Percentiles rank a stretch among this genome's conserved stretches.
These are phyloP conservation scores for Camelina neglecta DNA, from an alignment of 345 rosid genomes.

Conservation along the genomic window DNA sequence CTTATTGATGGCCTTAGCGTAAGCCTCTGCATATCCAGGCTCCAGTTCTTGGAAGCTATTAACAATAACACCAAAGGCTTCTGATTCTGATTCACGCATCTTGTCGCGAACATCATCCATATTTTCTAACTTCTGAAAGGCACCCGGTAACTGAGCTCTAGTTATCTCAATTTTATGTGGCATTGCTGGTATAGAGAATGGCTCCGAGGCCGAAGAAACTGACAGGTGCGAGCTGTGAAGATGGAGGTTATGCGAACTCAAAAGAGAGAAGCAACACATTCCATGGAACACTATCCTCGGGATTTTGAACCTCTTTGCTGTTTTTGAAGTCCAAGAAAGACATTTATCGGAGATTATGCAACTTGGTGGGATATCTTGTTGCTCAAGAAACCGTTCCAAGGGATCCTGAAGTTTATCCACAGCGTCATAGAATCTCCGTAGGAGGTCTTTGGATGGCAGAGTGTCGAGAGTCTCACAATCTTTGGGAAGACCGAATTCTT, in stretches of 20 bases:
- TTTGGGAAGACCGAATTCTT: slow-evolving; percentile 68
- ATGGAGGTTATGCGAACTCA: slow-evolving; percentile 59
- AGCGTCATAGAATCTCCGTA: slow-evolving; percentile 60
- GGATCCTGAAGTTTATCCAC: slow-evolving; percentile 59
- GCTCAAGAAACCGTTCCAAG: slow-evolving; percentile 52
- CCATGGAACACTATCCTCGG: slow-evolving; percentile 85
- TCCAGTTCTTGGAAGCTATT: slow-evolving; percentile 72
- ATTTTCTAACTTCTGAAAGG: slow-evolving; percentile 52
- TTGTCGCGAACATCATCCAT: slow-evolving; percentile 61
- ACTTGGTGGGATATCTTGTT: slow-evolving; percentile 53
- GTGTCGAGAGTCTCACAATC: slow-evolving; percentile 82
- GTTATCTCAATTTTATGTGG: slow-evolving; percentile 53
- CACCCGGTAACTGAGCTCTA: slow-evolving; percentile 67
- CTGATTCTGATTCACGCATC: slow-evolving; percentile 67
- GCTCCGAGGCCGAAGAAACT: slow-evolving; percentile 55
- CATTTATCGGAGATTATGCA: slow-evolving; percentile 81
- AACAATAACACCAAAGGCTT: slow-evolving; percentile 64
- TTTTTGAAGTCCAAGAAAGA: slow-evolving; percentile 65
- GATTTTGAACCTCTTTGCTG: slow-evolving; percentile 56
- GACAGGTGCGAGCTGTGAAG: slow-evolving; percentile 47
- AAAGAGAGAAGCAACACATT: slow-evolving; percentile 69
- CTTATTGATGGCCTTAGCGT: slow-evolving; percentile 52
- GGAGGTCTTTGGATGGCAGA: slow-evolving; percentile 57
- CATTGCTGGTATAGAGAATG: slow-evolving; percentile 63
- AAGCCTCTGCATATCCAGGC: slow-evolving; percentile 52